Evolutionary conservation across 2,329 filamentous ascomycete species (phyloP).

Genomic region (Calycina marina): DNA sequence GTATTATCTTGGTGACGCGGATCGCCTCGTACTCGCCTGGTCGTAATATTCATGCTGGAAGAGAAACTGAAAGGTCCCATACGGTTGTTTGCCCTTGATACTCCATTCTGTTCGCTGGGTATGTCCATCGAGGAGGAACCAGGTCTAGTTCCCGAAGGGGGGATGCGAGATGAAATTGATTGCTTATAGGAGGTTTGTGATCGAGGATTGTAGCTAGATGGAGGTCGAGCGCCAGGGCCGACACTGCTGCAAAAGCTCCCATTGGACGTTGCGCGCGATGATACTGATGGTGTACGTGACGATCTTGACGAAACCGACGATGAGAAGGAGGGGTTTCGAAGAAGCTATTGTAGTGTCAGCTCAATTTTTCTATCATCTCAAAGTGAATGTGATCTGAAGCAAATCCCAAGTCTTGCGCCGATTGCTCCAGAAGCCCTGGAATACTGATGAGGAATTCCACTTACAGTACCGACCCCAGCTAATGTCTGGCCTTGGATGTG

Average conservation of each 20-base stretch:
- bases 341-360: too few relatives aligned
- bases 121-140: slow-evolving; percentile 27
- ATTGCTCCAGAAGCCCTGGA: too few relatives aligned
- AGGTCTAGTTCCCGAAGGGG: slow-evolving; percentile 25
- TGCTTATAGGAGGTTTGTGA: slow-evolving; percentile 36
- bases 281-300: slow-evolving; percentile 27
- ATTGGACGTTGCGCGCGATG: slow-evolving; percentile 29
- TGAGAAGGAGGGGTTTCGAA: slow-evolving; percentile 22
- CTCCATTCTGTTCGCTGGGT: slow-evolving; percentile 22
- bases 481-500: slow-evolving; percentile 17
- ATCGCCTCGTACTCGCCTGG: too few relatives aligned
- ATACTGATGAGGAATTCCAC: slow-evolving; percentile 7
- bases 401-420: too few relatives aligned
- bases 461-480: too few relatives aligned
- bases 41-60: too few relatives aligned
- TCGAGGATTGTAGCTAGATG: slow-evolving; percentile 25
- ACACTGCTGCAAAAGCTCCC: slow-evolving; percentile 42
- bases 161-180: slow-evolving; percentile 31
- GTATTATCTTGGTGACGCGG: too few relatives aligned
- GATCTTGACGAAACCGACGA: slow-evolving; percentile 27
- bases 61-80: slow-evolving; percentile 26
- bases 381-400: too few relatives aligned
- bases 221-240: slow-evolving; percentile 35
- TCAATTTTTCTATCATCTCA: too few relatives aligned
- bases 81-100: slow-evolving; percentile 34